Conservation (phyloP, 2,329 filamentous ascomycete genomes). For the Rhinocladiella similis region DNA sequence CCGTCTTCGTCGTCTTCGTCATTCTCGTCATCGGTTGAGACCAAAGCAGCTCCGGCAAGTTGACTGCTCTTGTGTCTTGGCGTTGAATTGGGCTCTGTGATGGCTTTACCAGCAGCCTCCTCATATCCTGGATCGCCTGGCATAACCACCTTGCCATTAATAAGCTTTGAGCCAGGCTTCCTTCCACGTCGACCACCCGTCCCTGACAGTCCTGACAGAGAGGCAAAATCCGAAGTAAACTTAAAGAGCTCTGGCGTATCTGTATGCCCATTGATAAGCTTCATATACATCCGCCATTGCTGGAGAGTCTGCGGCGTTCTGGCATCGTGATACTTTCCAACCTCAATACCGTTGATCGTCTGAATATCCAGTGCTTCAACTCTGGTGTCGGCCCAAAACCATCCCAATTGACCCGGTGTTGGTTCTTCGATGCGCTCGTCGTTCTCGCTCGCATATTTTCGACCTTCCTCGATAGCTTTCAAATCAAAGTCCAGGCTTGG, state of each 20-base stretch:
- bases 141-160: slow-evolving; percentile 25
- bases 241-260: slow-evolving; percentile 6
- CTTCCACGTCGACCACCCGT: slow-evolving; percentile 16
- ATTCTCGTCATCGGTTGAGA: slow-evolving; percentile 27
- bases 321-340: slow-evolving; percentile 48
- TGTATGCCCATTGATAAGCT: slow-evolving; percentile 42
- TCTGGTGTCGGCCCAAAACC: slow-evolving; percentile 60
- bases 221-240: slow-evolving; percentile 3
- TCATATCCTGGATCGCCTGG: slow-evolving; percentile 22
- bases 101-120: background rate
- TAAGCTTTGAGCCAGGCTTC: slow-evolving; percentile 25
- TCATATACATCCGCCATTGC: slow-evolving; percentile 47
- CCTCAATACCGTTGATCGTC: slow-evolving; percentile 55
- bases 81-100: slow-evolving; percentile 5
- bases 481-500: slow-evolving; percentile 47
- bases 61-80: slow-evolving; percentile 25
- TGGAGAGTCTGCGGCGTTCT: slow-evolving; percentile 41
- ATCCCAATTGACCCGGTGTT: slow-evolving; percentile 36
- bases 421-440: slow-evolving; percentile 50
- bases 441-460: slow-evolving; percentile 46
- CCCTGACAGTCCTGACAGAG: background rate
- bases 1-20: slow-evolving; percentile 11
- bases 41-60: slow-evolving; percentile 23
- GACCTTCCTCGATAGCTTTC: slow-evolving; percentile 45
- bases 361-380: slow-evolving; percentile 57